Evolutionary conservation across 208 protist species (phyloP), one percentile per base, ranked within the genome.

Genomic region (Trypanosomatidae sp.): DNA sequence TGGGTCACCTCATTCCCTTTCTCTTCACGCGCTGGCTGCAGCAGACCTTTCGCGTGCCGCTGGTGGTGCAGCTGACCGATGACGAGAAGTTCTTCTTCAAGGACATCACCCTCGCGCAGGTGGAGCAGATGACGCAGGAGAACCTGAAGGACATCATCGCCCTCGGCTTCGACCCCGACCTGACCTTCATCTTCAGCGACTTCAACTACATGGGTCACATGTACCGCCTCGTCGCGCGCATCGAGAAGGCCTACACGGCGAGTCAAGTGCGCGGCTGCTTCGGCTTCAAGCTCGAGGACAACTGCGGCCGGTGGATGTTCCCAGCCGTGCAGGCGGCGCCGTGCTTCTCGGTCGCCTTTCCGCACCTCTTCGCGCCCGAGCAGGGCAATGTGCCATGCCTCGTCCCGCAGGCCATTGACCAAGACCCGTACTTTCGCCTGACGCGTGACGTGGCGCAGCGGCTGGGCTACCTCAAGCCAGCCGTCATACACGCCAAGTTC

Each of bases 21-120:
- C 77, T 99, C 56, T 98, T 99, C 71, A 99, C 96, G 3, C 97
- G 99, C 76, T 97, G 95, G 74, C 78, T 99, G 47, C 98, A 99
- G 74, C 97, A 99, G n/a, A 95, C 84, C 4, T 99, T 99, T 60
- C 63, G 97, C 44, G 95, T 98, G 16, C 96, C 97, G 13, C 74
- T 99, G 2, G 97, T 99, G 1, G 97, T 99, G 52, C 98, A 99
- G 68, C 79, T 99, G 52, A 99, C 98, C n/a, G 98, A 99, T 56
- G 98, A 99, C 66, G 98, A 99, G 59, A 99, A 99, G 72, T 99
- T 98, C 59, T 94, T 97, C 52, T 99, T 96, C 65, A 99, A 98
- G 55, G 88, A 97, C 62, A 46, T 98, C 16, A 79, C 78, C 5
- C 60, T 99, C 7, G 94, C 97, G 23, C 81, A 98, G 53, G 61